phyloP scores from a whole-genome alignment of 305 asterid genomes.

The Solanum hybrid region DNA sequence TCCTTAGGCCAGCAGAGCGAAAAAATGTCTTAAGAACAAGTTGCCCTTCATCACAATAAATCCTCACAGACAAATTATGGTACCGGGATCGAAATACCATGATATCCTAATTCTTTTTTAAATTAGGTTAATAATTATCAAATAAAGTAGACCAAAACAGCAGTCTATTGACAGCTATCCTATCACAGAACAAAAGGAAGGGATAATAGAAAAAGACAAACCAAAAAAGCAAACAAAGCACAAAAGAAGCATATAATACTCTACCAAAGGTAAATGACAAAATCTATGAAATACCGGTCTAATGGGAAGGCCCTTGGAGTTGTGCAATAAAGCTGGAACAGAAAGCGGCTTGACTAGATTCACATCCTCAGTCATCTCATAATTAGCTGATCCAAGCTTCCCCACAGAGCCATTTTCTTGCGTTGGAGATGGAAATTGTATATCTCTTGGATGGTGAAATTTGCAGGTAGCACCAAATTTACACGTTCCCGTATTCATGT shows the following conservation, averaged over 20 bases:
- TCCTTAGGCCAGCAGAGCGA: neutral
- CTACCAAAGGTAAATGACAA: neutral
- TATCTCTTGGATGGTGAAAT: slow-evolving; percentile 87
- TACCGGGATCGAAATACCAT: neutral
- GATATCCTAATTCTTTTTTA: neutral
- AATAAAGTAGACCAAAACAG: neutral
- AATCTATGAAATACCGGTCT: slow-evolving; percentile 52
- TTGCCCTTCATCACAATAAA: neutral
- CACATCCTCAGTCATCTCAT: slow-evolving; percentile 39
- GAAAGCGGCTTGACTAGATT: slow-evolving; percentile 28
- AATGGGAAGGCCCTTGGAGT: slow-evolving; percentile 86
- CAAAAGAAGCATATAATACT: neutral
- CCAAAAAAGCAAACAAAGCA: neutral
- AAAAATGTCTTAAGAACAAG: neutral
- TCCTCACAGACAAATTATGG: neutral
- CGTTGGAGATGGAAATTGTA: slow-evolving; percentile 35
- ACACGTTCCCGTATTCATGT: slow-evolving; percentile 87
- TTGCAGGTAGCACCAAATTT: slow-evolving; percentile 80
- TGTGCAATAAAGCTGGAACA: slow-evolving; percentile 60
- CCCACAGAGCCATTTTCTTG: slow-evolving; percentile 35
- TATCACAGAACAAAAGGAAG: neutral
- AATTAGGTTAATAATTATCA: neutral
- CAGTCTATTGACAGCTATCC: neutral
- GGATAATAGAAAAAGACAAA: neutral
- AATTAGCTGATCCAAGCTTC: slow-evolving; percentile 12